Evolutionary conservation across 1,284 basidiomycete genomes (phyloP), one percentile per base, ranked within the genome.

Genomic region (Apiotrichum veenhuisii): DNA sequence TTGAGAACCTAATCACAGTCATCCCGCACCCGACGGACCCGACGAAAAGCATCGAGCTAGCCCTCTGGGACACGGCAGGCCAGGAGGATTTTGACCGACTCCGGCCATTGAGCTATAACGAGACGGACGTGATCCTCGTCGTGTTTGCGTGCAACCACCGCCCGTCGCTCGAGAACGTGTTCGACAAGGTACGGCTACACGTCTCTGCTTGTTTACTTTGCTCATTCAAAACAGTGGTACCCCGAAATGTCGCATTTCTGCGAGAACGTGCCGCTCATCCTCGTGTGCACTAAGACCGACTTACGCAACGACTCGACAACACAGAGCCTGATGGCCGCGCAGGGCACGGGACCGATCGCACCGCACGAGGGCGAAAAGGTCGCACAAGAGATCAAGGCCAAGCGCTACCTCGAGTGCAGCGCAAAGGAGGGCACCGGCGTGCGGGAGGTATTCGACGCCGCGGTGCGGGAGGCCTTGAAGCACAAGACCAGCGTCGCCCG

Each of bases 171-270:
- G 86, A 84, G 49, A 98, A 98, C 71, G 94, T 98, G 34, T 86
- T 90, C 74, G 95, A 97, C 78, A 79, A 78, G 73, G 77, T 78
- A 62, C n/a, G n/a, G n/a, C n/a, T n/a, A n/a, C n/a, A n/a, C n/a
- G n/a, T n/a, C 38, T 10, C 22, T 14, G 52, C 36, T 5, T 3
- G 22, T 20, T 7, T 42, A 15, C 20, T 18, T 9, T 17, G 54
- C 51, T 55, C 14, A 57, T 47, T 11, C 26, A 14, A 33, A 49
- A 17, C 73, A 95, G 91, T 98, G 95, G 95, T 91, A 87, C 77
- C 93, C 94, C 27, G 95, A 99, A 79, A 91, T 98, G 58, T 87
- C 90, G 40, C 96, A 98, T 77, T 98, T 98, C 72, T 97, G 93
- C 80, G 90, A 94, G 73, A 86, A 85, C 64, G 91, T 92, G 7